Evolutionary conservation across 306 rosid species (phyloP).

Genomic region (Fragaria vesca): DNA sequence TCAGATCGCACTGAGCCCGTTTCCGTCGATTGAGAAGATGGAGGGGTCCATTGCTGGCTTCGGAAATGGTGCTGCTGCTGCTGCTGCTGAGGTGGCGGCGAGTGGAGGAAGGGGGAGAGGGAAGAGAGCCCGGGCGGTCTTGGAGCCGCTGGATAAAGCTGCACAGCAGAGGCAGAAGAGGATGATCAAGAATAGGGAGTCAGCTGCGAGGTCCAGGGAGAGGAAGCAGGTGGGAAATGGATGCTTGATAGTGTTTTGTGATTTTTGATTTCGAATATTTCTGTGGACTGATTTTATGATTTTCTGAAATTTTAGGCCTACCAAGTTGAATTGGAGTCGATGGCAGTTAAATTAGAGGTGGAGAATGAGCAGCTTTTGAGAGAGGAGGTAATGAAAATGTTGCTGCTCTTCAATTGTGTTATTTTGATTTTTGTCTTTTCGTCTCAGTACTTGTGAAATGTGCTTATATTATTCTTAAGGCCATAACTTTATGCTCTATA

Average conservation of each 20-base stretch:
- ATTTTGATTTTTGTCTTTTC: neutral
- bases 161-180: slow-evolving; percentile 56
- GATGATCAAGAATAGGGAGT: slow-evolving; percentile 65
- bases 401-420: neutral
- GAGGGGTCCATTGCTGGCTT: slow-evolving; percentile 66
- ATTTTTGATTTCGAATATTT: neutral
- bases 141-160: slow-evolving; percentile 59
- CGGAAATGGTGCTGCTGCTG: slow-evolving; percentile 59
- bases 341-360: slow-evolving; percentile 75
- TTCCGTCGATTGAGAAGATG: slow-evolving; percentile 48
- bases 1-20: slow-evolving; percentile 35
- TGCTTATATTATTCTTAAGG: neutral
- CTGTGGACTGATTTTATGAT: neutral
- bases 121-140: slow-evolving; percentile 36
- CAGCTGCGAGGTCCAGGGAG: slow-evolving; percentile 65
- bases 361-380: slow-evolving; percentile 70
- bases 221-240: slow-evolving; percentile 47
- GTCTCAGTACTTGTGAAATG: neutral
- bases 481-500: neutral
- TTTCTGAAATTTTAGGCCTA: slow-evolving; percentile 59
- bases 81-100: slow-evolving; percentile 45
- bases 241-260: neutral
- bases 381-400: slow-evolving; percentile 62
- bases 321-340: slow-evolving; percentile 79
- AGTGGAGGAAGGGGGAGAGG: slow-evolving; percentile 31